Evolutionary conservation across 768 basidiomycete species (phyloP).

Genomic region (Xerocomellus dryophilus): DNA sequence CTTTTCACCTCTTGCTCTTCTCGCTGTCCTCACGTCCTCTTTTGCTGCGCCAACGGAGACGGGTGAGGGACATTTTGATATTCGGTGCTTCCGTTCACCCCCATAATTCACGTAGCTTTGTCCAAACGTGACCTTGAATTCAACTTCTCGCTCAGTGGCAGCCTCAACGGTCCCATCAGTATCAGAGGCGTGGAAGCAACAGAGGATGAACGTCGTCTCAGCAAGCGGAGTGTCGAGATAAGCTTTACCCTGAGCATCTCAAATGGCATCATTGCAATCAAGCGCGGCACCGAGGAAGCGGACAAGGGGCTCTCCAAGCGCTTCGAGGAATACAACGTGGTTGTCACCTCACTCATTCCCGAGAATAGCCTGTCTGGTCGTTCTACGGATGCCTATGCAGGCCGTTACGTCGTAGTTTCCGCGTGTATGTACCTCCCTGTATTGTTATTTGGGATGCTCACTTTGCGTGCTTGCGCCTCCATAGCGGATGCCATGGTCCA

Average conservation of each 20-base stretch:
- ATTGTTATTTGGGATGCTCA: background rate
- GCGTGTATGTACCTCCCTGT: background rate
- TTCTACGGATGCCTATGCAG: background rate
- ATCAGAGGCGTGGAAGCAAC: background rate
- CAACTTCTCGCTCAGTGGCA: too few relatives aligned
- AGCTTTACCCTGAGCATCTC: background rate
- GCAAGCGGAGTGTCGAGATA: background rate
- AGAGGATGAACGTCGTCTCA: background rate
- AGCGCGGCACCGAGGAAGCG: background rate
- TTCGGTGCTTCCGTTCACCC: background rate
- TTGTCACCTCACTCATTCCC: background rate
- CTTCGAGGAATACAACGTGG: background rate
- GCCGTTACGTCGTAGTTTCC: background rate
- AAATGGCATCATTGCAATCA: background rate
- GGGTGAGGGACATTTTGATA: background rate
- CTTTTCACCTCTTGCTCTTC: background rate
- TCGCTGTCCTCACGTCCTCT: background rate
- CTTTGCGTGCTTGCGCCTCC: background rate
- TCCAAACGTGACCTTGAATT: background rate
- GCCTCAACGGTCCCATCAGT: background rate
- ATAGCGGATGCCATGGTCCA: background rate
- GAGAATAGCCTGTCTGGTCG: background rate
- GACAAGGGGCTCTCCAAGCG: background rate
- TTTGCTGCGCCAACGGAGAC: background rate
- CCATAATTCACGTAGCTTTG: background rate